Conservation (phyloP, 371 early-diverging fungal genomes). For the Blastocladiella emersonii region DNA sequence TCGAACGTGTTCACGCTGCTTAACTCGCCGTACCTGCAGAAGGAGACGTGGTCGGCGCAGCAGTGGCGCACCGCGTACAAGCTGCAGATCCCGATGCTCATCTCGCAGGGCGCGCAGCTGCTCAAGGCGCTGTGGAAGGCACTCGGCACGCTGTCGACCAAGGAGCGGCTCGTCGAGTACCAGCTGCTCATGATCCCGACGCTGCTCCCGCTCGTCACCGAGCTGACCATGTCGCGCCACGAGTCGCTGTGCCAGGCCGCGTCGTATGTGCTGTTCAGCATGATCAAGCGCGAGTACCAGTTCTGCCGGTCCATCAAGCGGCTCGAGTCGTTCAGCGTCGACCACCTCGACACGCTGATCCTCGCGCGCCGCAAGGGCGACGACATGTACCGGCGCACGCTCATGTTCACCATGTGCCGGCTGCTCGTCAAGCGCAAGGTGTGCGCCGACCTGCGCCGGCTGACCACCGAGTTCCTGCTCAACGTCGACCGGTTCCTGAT, state of each 20-base stretch:
- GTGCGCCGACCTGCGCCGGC: constrained; percentile 9
- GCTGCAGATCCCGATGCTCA: constrained; percentile 45
- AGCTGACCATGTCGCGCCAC: constrained; percentile 43
- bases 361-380: constrained; percentile 34
- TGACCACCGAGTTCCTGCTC: constrained; percentile 27
- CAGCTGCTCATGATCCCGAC: constrained; percentile 35
- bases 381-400: background rate
- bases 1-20: constrained; percentile 36
- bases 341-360: constrained; percentile 43
- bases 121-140: constrained; percentile 39
- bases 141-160: constrained; percentile 6
- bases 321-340: constrained; percentile 41
- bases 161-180: constrained; percentile 15
- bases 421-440: constrained; percentile 15
- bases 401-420: constrained; percentile 10
- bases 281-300: constrained; percentile 44
- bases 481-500: constrained; percentile 39
- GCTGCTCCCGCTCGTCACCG: constrained; percentile 44
- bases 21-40: constrained; percentile 38
- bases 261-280: constrained; percentile 39
- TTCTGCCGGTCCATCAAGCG: constrained; percentile 31
- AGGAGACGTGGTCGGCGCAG: constrained; percentile 40
- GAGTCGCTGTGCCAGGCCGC: constrained; percentile 38
- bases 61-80: constrained; percentile 41
- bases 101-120: constrained; percentile 36